Evolutionary conservation across 192 early-diverging fungal genomes (phyloP).

Genomic region (Paraglomus brasilianum): DNA sequence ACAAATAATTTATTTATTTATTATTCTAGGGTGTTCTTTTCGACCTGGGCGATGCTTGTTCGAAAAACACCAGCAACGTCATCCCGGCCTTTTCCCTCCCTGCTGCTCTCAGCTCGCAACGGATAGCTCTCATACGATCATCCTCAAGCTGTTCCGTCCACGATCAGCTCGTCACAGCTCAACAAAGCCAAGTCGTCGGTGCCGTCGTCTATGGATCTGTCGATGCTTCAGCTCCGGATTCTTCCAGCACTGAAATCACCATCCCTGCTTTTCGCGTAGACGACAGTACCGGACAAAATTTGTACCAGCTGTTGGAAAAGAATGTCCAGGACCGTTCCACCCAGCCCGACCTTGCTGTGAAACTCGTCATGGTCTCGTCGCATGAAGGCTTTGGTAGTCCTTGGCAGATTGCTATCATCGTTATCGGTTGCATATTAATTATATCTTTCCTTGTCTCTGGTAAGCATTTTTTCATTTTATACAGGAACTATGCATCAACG

Average conservation of each 20-base stretch:
- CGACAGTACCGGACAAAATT: not conserved
- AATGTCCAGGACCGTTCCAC: not conserved
- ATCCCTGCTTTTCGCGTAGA: constrained; percentile 1
- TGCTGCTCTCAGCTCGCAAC: not conserved
- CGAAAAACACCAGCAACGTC: too few species aligned
- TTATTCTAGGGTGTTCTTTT: constrained; percentile 17
- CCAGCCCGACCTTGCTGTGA: not conserved
- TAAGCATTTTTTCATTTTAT: constrained; percentile 14
- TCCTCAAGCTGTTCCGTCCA: not conserved
- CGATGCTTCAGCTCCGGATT: not conserved
- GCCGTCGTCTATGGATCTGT: constrained; percentile 4
- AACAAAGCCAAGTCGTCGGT: constrained; percentile 4
- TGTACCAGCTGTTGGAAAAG: not conserved
- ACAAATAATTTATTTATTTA: not conserved
- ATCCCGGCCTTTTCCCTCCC: not conserved
- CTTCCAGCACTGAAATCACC: not conserved
- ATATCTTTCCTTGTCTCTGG: constrained; percentile 24
- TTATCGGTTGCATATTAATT: constrained; percentile 19
- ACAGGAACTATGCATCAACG: too few species aligned
- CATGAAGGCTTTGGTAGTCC: not conserved
- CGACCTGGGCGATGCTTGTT: not conserved
- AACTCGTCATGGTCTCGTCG: constrained; percentile 1
- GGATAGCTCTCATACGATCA: constrained; percentile 2
- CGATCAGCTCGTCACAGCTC: constrained; percentile 9
- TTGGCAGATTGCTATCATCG: constrained; percentile 29